Evolutionary conservation across 2,329 filamentous ascomycete species (phyloP), one percentile per base, ranked within the genome.

Genomic region (Macrophomina pseudophaseolina): DNA sequence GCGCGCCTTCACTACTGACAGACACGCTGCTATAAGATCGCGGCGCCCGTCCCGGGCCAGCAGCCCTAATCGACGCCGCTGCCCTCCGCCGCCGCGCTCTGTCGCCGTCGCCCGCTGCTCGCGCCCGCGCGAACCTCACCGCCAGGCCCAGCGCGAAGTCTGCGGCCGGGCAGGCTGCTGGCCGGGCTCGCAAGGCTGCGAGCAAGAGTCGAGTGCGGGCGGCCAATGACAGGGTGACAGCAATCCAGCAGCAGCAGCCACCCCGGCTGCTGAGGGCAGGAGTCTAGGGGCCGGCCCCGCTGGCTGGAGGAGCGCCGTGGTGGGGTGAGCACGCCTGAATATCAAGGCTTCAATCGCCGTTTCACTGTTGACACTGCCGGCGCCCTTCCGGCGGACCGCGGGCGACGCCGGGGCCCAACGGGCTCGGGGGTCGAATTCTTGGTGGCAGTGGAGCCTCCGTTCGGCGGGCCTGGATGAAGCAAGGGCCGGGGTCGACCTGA

Each of bases 311-410:
- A 30, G 49, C 30, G 49, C n/a, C 49, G 32, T 23, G 49, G 49
- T 30, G 32, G 49, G 49, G 49, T 32, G 49, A 53, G 32, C n/a
- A 30, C 54, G 54, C 54, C 54, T 59, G 54, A 59, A 38, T 35
- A 30, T 58, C 54, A 32, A 42, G 38, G 54, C 54, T 35, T n/a
- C 53, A 18, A 58, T 23, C 12, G 38, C 54, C 40, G 54, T 42
- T 51, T 51, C 48, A 38, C 38, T 23, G 23, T 44, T 44, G 54
- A 44, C 32, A 44, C 32, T 59, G 38, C 54, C 38, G 54, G 18
- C 18, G 30, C 18, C 18, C 54, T 30, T 59, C 54, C 54, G 54
- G 16, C 52, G 51, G 48, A 14, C 48, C 48, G 23, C 48, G n/a
- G 48, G 48, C 44, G 44, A 18, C 23, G 46, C 46, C 11, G 48